Percentiles rank a stretch among this genome's conserved stretches.
phyloP scores from a whole-genome alignment of 345 rosid genomes.

The Xanthoceras sorbifolium region DNA sequence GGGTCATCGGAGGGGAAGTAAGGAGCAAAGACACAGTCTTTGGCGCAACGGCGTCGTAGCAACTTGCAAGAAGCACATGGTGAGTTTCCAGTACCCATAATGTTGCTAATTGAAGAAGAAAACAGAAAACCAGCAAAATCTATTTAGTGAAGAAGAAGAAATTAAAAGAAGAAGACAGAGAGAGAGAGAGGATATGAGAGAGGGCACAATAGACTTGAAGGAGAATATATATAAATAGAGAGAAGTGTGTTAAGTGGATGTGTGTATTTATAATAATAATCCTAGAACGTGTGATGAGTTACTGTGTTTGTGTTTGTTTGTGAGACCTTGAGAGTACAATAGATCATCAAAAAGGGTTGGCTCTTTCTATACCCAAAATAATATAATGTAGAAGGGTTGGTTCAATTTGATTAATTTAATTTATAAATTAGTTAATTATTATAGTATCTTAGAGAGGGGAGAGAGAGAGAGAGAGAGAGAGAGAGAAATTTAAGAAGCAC shows the following conservation, averaged over 20 bases:
- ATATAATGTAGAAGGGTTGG: not conserved
- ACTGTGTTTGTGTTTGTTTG: not conserved
- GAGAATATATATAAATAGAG: not conserved
- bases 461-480: too few relatives aligned
- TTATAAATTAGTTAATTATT: not conserved
- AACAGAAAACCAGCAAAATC: not conserved
- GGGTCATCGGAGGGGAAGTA: conserved; percentile 68
- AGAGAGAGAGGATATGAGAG: not conserved
- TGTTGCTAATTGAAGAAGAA: not conserved
- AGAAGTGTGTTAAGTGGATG: conserved; percentile 12
- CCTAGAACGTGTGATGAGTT: not conserved
- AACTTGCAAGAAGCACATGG: conserved; percentile 77
- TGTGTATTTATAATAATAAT: conserved; percentile 31
- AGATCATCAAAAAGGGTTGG: conserved; percentile 1
- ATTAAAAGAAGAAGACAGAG: not conserved
- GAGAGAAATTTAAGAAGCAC: too few relatives aligned
- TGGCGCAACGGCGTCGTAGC: conserved; percentile 63
- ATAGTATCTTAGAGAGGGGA: conserved; percentile 1
- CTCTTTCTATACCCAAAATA: not conserved
- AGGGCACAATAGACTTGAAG: not conserved
- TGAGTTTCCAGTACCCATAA: conserved; percentile 44
- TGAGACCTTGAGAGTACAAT: not conserved
- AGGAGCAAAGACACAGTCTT: conserved; percentile 70
- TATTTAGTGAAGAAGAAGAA: not conserved
- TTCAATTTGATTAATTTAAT: not conserved